Evolutionary conservation across 352 stramenopile genomes (phyloP), one percentile per base, ranked within the genome.

Genomic region (Phytopythium oedochilum): DNA sequence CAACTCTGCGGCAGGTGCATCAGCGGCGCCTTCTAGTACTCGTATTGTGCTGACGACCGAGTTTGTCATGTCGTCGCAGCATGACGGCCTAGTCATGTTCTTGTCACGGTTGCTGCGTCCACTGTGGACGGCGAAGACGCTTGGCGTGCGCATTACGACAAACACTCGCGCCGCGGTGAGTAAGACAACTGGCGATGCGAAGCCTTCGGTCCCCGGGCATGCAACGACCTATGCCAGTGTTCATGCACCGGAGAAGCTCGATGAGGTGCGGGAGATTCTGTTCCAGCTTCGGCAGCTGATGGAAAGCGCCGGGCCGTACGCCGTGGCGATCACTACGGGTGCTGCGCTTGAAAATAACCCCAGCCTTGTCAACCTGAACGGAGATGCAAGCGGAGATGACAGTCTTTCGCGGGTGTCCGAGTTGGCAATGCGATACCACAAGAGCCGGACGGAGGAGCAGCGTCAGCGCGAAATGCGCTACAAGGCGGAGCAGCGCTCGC

Each of bases 31-130:
- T 4, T 63, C 72, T 3, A 88, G 70, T 45, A 92, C 81, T 11
- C 76, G 85, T 11, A 91, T 95, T 57, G 81, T 95, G 39, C 66
- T 95, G 50, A 93, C 79, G 3, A 91, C 85, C 1, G 85, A 95
- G 49, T 90, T 92, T 58, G 77, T 73, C 53, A 91, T 95, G 79
- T 93, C 85, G 20, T 92, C 88, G 55, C 83, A 95, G 52, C 85
- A 95, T 59, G 83, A 95, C 47, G 85, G 81, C 44, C 68, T 95
- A 25, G 70, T 90, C 5, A 76, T 87, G 40, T 95, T 95, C 48
- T 54, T 89, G n/a, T 78, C 64, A 15, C 83, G 85, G n/a, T 59
- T 93, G n/a, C 63, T 95, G 25, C 77, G 85, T 6, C 85, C 85
- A 2, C 55, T 95, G 4, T 95, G 85, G 85, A 75, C 70, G 28